These are phyloP conservation scores for Colletotrichum neosansevieriae DNA, from an alignment of 2,329 filamentous ascomycete genomes.

Conservation along the genomic window DNA sequence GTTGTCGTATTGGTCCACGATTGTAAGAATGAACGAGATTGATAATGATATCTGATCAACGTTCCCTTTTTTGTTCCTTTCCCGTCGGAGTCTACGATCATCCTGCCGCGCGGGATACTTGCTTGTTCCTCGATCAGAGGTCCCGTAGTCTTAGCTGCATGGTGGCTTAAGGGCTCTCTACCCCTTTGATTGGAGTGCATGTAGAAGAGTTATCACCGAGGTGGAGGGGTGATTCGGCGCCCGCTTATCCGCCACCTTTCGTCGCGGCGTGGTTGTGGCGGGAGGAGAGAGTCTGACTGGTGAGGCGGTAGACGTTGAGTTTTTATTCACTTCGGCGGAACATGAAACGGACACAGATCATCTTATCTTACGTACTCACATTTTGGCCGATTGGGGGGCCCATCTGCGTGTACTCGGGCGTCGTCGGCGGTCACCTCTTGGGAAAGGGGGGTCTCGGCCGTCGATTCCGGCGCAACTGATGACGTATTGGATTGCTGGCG, in stretches of 20 bases:
- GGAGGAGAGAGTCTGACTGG: constrained; percentile 3
- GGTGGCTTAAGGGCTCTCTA: too few species aligned
- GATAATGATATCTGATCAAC: background rate
- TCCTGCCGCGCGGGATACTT: background rate
- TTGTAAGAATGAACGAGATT: constrained; percentile 20
- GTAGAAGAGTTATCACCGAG: too few species aligned
- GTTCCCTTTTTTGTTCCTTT: background rate
- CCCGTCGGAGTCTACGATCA: background rate
- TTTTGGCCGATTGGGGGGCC: too few species aligned
- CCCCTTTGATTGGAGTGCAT: too few species aligned
- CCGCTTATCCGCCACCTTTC: too few species aligned
- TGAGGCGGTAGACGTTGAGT: background rate
- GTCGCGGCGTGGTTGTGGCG: background rate
- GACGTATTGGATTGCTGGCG: too few species aligned
- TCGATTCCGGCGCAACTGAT: too few species aligned
- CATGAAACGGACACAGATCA: background rate
- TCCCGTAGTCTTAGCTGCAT: too few species aligned
- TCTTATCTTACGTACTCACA: background rate
- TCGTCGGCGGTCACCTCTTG: too few species aligned
- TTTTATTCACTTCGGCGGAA: background rate
- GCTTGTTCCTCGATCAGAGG: background rate
- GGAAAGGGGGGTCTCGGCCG: too few species aligned
- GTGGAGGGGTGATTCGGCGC: background rate
- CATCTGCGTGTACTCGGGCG: background rate
- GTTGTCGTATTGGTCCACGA: constrained; percentile 8